Evolutionary conservation across 1,284 basidiomycete genomes (phyloP).

Genomic region (Leccinum proliferum): DNA sequence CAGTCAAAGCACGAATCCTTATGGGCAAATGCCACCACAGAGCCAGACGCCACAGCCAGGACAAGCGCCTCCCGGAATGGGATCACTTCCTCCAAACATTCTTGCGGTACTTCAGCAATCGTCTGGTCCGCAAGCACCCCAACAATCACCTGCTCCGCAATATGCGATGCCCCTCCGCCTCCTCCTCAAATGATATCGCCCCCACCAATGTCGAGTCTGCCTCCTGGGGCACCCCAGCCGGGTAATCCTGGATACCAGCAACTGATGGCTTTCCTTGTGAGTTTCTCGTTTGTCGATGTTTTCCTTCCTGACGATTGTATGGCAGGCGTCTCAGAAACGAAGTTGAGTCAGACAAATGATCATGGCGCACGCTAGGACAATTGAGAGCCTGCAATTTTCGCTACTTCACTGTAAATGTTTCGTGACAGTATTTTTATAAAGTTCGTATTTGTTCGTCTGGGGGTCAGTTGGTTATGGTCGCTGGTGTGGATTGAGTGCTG

Average conservation of each 20-base stretch:
- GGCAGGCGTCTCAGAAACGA: slow-evolving; percentile 25
- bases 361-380: not conserved
- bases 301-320: not conserved
- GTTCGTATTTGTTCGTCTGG: slow-evolving; percentile 11
- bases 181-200: slow-evolving; percentile 33
- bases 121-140: slow-evolving; percentile 34
- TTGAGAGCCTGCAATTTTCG: not conserved
- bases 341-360: slow-evolving; percentile 4
- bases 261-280: slow-evolving; percentile 51
- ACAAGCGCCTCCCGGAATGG: slow-evolving; percentile 32
- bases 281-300: slow-evolving; percentile 8
- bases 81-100: slow-evolving; percentile 55
- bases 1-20: slow-evolving; percentile 27
- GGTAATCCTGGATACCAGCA: slow-evolving; percentile 46
- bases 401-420: slow-evolving; percentile 8
- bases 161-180: slow-evolving; percentile 38
- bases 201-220: slow-evolving; percentile 34
- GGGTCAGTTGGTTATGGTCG: not conserved
- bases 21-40: slow-evolving; percentile 34
- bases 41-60: slow-evolving; percentile 33
- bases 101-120: slow-evolving; percentile 53
- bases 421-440: slow-evolving; percentile 26
- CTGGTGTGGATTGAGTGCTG: not conserved
- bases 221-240: slow-evolving; percentile 31
- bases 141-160: slow-evolving; percentile 31